phyloP scores from a whole-genome alignment of 345 rosid species.

The Physaria fendleri region DNA sequence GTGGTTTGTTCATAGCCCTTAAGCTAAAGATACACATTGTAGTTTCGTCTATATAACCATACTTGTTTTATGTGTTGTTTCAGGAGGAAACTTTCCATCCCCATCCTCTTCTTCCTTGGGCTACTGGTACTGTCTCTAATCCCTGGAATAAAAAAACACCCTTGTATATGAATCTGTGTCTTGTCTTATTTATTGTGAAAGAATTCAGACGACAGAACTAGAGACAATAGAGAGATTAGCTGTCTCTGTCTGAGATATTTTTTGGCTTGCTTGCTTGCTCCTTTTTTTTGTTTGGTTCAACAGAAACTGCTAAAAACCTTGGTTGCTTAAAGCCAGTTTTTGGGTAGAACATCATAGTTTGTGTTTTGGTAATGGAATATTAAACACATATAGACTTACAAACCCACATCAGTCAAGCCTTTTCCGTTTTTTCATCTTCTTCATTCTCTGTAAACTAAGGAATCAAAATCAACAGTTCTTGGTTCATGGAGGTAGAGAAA shows the following conservation, averaged over 20 bases:
- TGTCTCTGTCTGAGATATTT: no score
- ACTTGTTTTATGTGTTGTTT: neutral
- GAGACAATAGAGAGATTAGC: no score
- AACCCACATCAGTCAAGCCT: constrained; percentile 7
- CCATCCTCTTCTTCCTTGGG: no score
- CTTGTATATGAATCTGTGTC: no score
- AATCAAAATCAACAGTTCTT: neutral
- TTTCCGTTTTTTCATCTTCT: constrained; percentile 39
- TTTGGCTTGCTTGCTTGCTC: no score
- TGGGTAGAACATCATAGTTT: constrained; percentile 17
- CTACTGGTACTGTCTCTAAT: no score
- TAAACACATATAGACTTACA: neutral
- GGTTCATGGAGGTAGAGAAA: neutral
- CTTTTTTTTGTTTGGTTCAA: constrained; percentile 1
- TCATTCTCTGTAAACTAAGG: constrained; percentile 52
- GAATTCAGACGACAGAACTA: no score
- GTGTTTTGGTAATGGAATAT: constrained; percentile 23
- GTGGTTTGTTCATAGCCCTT: constrained; percentile 41
- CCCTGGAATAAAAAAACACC: no score
- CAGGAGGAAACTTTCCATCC: no score
- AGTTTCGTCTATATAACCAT: neutral
- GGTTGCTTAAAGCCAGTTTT: constrained; percentile 19
- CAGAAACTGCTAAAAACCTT: constrained; percentile 21
- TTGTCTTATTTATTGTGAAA: no score
- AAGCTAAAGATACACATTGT: no score